Evolutionary conservation across 1,284 basidiomycete species (phyloP), one percentile per base, ranked within the genome.

Genomic region (Bjerkandera adusta): DNA sequence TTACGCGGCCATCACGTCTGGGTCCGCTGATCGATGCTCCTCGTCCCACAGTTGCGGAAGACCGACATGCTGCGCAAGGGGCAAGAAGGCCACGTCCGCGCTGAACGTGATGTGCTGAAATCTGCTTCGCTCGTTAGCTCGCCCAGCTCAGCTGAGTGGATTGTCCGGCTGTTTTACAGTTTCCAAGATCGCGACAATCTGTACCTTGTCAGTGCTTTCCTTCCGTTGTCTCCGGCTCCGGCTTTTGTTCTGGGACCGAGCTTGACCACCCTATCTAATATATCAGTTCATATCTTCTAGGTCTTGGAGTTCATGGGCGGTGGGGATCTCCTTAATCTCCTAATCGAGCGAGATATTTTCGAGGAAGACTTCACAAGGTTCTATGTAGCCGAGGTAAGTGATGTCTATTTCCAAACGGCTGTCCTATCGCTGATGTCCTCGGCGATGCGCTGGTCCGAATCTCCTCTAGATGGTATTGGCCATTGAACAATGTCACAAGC

Each of bases 51-150:
- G 89, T 75, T 97, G 59, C 83, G 94, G 45, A 99, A 98, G 72
- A 85, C 85, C 48, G 95, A 97, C 66, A 97, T 98, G 93, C 77
- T 98, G 57, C 85, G 91, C 39, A 96, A 96, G 70, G 93, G 92
- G n/a, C 96, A 98, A 68, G 95, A 98, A 72, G 95, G 94, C 3
- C 93, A 95, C 65, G 88, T 95, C 56, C 83, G 92, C 27, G 92
- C 93, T 27, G 92, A 96, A 64, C 80, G 92, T 60, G 92, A 96
- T 59, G 73, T 95, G 44, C 80, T 95, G 56, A 89, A 88, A 68
- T 84, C 86, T 29, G 92, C 85, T 32, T 82, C 86, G 25, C 68
- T 88, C 57, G 77, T 87, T 55, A 76, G 76, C 60, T 79, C 83
- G 45, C 77, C 83, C 49, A 77, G 77, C 50, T 78, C 81, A 36